phyloP scores from a whole-genome alignment of 805 yeast genomes.

The Soucietia sequanensis region DNA sequence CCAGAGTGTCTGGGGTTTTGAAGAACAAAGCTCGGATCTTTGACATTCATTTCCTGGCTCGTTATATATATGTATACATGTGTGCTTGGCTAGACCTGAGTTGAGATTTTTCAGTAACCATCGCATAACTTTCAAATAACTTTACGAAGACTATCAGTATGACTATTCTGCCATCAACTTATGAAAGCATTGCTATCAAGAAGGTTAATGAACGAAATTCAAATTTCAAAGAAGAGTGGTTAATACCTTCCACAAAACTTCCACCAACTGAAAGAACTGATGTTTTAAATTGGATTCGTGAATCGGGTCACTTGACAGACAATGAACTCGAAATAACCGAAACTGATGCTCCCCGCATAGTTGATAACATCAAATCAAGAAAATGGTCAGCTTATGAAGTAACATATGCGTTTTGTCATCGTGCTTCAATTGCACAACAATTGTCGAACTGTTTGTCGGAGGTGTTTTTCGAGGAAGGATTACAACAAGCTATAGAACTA shows the following conservation, averaged over 20 bases:
- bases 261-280: constrained; percentile 33
- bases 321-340: constrained; percentile 42
- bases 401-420: constrained; percentile 53
- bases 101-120: no score
- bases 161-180: constrained; percentile 13
- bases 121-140: no score
- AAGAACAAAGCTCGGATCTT: no score
- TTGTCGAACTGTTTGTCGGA: constrained; percentile 41
- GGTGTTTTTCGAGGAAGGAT: constrained; percentile 30
- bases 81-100: no score
- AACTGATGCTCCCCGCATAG: constrained; percentile 23
- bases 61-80: no score
- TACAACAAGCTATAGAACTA: constrained; percentile 20
- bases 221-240: constrained; percentile 47
- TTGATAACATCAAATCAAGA: constrained; percentile 22
- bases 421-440: constrained; percentile 61
- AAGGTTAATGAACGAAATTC: constrained; percentile 42
- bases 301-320: constrained; percentile 31
- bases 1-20: no score
- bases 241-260: constrained; percentile 28
- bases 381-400: constrained; percentile 45
- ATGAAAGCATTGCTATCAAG: constrained; percentile 39
- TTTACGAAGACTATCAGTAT: no score
- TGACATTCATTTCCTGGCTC: no score
- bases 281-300: constrained; percentile 34